Conservation (phyloP, 148 eudicot species). For the Heliamphora exappendiculata region DNA sequence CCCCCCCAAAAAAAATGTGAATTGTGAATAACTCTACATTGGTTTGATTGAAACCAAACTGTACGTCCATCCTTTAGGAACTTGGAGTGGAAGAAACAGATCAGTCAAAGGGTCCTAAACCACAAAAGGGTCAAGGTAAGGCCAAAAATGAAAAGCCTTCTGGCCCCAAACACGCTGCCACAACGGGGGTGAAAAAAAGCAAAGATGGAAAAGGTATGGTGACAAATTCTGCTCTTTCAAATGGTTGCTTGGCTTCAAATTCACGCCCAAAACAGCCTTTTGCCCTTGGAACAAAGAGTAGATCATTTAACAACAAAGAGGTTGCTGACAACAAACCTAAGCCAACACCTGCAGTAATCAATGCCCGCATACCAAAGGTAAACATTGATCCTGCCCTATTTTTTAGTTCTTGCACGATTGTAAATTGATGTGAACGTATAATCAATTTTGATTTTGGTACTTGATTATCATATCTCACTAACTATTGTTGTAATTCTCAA, state of each 20-base stretch:
- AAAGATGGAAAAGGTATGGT: constrained; percentile 24
- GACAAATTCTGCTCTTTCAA: constrained; percentile 24
- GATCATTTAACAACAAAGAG: constrained; percentile 38
- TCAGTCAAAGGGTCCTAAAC: constrained; percentile 24
- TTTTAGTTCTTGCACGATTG: neutral
- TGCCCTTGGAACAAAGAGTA: constrained; percentile 26
- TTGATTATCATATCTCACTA: neutral
- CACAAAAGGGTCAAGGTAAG: constrained; percentile 31
- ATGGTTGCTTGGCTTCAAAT: constrained; percentile 36
- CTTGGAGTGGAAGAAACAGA: constrained; percentile 23
- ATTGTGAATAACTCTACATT: neutral
- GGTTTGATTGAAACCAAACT: neutral
- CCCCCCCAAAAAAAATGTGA: neutral
- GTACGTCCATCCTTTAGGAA: constrained; percentile 31
- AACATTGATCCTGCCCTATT: neutral
- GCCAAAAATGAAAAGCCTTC: constrained; percentile 36
- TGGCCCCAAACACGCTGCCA: constrained; percentile 18
- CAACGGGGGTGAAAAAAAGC: constrained; percentile 26
- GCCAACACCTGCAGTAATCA: constrained; percentile 22
- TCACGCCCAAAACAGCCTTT: constrained; percentile 31
- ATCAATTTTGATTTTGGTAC: constrained; percentile 3
- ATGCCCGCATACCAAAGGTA: constrained; percentile 40
- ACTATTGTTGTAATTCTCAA: neutral
- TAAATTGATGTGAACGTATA: neutral
- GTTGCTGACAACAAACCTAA: constrained; percentile 27